Conservation (phyloP, 2,329 filamentous ascomycete genomes). For the Beauveria sp. region DNA sequence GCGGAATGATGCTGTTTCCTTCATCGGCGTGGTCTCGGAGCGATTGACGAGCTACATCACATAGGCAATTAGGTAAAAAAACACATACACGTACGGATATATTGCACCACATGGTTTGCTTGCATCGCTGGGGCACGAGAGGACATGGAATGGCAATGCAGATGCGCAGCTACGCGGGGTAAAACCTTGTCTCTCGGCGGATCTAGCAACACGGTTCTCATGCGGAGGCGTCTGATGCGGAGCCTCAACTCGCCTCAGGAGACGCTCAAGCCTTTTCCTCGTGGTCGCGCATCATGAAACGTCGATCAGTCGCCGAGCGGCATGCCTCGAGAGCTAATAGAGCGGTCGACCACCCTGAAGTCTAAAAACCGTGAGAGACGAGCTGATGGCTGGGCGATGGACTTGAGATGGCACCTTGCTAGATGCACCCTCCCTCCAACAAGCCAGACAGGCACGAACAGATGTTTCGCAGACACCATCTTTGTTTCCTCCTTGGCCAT, state of each 20-base stretch:
- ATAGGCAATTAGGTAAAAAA: too few species aligned
- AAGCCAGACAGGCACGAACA: background rate
- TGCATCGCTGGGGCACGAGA: too few species aligned
- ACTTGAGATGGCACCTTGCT: background rate
- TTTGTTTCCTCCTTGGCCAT: background rate
- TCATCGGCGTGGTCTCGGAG: too few species aligned
- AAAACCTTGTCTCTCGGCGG: conserved; percentile 3
- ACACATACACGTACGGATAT: too few species aligned
- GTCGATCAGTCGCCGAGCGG: background rate
- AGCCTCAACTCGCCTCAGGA: background rate
- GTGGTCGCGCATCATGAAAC: background rate
- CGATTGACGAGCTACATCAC: too few species aligned
- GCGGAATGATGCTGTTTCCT: too few species aligned
- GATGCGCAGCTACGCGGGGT: background rate
- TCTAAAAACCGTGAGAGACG: background rate
- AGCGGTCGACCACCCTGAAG: background rate
- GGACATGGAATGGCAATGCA: too few species aligned
- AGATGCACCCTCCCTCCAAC: conserved; percentile 1
- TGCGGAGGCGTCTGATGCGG: background rate
- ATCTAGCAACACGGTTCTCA: background rate
- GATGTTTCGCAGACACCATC: background rate
- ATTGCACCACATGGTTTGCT: too few species aligned
- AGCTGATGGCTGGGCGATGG: background rate
- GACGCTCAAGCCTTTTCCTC: background rate
- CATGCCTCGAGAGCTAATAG: background rate